Conservation (phyloP, 805 yeast genomes). For the Yamadazyma ubonensis region DNA sequence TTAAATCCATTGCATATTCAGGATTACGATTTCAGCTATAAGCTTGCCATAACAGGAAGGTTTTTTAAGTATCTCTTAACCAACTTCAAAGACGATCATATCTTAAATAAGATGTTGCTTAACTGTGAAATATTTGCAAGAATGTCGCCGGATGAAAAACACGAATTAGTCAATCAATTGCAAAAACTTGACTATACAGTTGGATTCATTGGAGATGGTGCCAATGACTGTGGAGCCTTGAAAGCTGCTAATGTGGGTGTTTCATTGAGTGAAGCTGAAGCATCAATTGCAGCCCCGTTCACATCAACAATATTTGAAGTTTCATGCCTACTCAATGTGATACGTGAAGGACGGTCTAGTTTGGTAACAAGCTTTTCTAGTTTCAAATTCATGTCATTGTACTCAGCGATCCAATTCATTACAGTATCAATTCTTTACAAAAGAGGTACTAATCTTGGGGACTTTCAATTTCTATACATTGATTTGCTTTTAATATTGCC, state of each 20-base stretch:
- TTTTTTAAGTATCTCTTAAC: constrained; percentile 76
- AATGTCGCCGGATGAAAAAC: constrained; percentile 99
- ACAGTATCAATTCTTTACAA: constrained; percentile 83
- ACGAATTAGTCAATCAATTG: constrained; percentile 85
- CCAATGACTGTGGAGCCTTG: constrained; percentile 97
- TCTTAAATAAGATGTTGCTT: constrained; percentile 59
- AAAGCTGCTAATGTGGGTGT: constrained; percentile 98
- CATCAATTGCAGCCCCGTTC: constrained; percentile 98
- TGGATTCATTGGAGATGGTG: constrained; percentile 99
- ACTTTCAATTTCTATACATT: constrained; percentile 92
- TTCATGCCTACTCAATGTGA: constrained; percentile 87
- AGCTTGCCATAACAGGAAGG: constrained; percentile 90
- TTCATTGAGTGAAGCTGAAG: constrained; percentile 95
- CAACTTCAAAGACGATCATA: constrained; percentile 39
- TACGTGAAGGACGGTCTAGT: constrained; percentile 92
- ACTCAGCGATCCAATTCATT: constrained; percentile 93
- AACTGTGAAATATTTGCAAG: constrained; percentile 83
- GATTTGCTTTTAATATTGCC: constrained; percentile 90
- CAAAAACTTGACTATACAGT: constrained; percentile 86
- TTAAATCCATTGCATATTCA: constrained; percentile 44
- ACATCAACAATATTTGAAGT: constrained; percentile 89
- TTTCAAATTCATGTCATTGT: constrained; percentile 95
- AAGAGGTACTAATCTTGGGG: constrained; percentile 91
- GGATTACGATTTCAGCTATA: constrained; percentile 40
- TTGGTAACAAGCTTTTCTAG: constrained; percentile 94